Evolutionary conservation across 2,329 filamentous ascomycete genomes (phyloP).

Genomic region (Neocatenulostroma microsporum): DNA sequence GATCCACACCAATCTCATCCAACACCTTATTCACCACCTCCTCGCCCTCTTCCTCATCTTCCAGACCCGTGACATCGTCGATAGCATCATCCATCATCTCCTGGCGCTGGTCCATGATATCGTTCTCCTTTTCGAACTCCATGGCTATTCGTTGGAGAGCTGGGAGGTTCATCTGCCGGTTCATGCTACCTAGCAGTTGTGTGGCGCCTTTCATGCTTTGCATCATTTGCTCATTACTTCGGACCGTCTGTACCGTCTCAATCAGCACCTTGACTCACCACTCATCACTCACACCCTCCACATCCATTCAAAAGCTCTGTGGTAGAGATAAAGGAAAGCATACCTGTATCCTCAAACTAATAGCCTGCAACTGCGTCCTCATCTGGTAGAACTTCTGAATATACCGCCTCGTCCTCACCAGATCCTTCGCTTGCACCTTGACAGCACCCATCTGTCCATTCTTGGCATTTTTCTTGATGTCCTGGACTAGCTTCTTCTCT

Average conservation of each 20-base stretch:
- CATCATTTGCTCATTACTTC: slow-evolving; percentile 99
- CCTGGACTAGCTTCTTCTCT: slow-evolving; percentile 90
- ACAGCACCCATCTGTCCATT: slow-evolving; percentile 97
- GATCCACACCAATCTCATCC: slow-evolving; percentile 92
- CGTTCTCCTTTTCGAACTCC: slow-evolving; percentile 98
- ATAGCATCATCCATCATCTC: slow-evolving; percentile 99
- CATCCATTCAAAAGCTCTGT: too few species aligned
- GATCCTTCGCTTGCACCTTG: slow-evolving; percentile 96
- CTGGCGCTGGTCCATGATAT: slow-evolving; percentile 97
- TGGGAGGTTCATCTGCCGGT: slow-evolving; percentile 93
- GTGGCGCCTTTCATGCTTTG: slow-evolving; percentile 99
- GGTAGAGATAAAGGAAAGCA: too few species aligned
- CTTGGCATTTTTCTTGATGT: slow-evolving; percentile 98
- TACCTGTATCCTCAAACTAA: slow-evolving; percentile 89
- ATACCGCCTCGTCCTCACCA: slow-evolving; percentile 89
- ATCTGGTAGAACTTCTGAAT: slow-evolving; percentile 98
- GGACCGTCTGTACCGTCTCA: too few species aligned
- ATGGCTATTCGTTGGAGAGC: slow-evolving; percentile 93
- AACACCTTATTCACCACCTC: slow-evolving; percentile 94
- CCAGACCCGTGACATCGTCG: slow-evolving; percentile 87
- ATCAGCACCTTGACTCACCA: too few species aligned
- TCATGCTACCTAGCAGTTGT: slow-evolving; percentile 89
- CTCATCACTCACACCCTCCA: neutral
- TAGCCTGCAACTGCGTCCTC: slow-evolving; percentile 93
- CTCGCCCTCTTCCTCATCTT: slow-evolving; percentile 89